Base-by-base conservation (phyloP, 176 grass and related monocot species). In the Oryza nivara region DNA sequence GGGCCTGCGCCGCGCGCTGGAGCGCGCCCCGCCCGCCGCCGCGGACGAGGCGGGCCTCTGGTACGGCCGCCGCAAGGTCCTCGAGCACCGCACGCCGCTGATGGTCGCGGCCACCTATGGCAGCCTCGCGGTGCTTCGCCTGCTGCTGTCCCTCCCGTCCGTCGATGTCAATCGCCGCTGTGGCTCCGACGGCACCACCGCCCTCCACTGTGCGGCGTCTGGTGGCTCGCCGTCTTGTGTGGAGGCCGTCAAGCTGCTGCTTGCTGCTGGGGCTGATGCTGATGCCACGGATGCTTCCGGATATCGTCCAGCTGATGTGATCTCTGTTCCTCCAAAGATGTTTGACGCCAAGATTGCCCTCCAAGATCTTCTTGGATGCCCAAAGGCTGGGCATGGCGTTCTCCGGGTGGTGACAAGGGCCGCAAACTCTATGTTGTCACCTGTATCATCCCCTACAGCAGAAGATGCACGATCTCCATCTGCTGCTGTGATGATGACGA, bases 101-200 rank as follows among this genome's bases (percentile, higher is more conserved):
- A 96, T 96, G 94, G 91, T 96, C 11, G 88, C 91, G 4, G 86
- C 94, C 73, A 93, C 91, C 61, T 93, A 96, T 17, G 94, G 94
- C 23, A 93, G 83, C 84, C 86, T 91, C 51, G 65, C 70, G 23
- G 84, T 72, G 11, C 80, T 96, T 12, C 73, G 74, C 19, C 68
- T 91, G 26, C 67, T 96, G 25, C 68, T 96, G 26, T 72, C 91
- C 17, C 17, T 91, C n/a, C 58, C 88, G 16, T 90, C 91, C 16
- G 88, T 92, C 40, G 83, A 96, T 17, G 86, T 83, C 68, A 91
- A 91, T 81, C 84, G 88, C 61, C 66, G 86, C 23, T 91, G 88
- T n/a, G 63, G 80, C 16, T 67, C 86, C 11, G 94, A 96, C 36
- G 79, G 77, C 34, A 84, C 91, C 84, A 96, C 91, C 5, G 88